Conservation (phyloP, 352 stramenopile genomes). For the Phytopythium vexans region DNA sequence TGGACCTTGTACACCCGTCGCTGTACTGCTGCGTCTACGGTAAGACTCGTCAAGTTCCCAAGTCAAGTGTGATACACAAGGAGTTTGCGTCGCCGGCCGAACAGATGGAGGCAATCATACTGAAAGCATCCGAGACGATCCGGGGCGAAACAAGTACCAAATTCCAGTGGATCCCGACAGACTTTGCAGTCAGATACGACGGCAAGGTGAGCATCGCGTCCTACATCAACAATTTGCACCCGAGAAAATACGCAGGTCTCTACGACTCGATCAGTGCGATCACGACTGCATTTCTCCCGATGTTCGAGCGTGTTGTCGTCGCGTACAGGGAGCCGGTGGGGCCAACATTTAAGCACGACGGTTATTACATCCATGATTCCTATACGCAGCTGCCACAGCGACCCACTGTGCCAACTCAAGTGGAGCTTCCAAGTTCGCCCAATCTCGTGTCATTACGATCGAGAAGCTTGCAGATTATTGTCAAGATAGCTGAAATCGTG, state of each 20-base stretch:
- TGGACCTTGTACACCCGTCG: conserved; percentile 60
- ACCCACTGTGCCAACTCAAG: conserved; percentile 8
- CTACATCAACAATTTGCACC: conserved; percentile 62
- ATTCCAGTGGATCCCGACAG: conserved; percentile 48
- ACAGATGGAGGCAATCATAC: conserved; percentile 32
- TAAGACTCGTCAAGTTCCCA: conserved; percentile 13
- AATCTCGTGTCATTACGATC: conserved; percentile 10
- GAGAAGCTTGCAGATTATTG: conserved; percentile 35
- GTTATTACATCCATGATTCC: conserved; percentile 11
- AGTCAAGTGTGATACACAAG: too few species aligned
- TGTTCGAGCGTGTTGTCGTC: conserved; percentile 30
- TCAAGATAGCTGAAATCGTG: conserved; percentile 48
- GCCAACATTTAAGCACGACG: not conserved
- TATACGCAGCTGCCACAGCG: conserved; percentile 11
- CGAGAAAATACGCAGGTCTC: conserved; percentile 14
- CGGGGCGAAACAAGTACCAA: conserved; percentile 2
- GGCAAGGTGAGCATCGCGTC: conserved; percentile 20
- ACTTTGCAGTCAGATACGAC: conserved; percentile 17
- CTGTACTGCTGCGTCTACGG: conserved; percentile 54
- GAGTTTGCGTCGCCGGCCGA: conserved; percentile 8
- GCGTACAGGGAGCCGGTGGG: not conserved
- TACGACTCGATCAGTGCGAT: conserved; percentile 28
- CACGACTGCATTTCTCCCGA: conserved; percentile 28
- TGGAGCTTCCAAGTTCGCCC: not conserved
- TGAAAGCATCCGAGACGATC: conserved; percentile 8